Percentiles rank a stretch among this genome's conserved stretches.
Evolutionary conservation across 176 grass and related monocot genomes (phyloP).

Genomic region (Zea luxurians): DNA sequence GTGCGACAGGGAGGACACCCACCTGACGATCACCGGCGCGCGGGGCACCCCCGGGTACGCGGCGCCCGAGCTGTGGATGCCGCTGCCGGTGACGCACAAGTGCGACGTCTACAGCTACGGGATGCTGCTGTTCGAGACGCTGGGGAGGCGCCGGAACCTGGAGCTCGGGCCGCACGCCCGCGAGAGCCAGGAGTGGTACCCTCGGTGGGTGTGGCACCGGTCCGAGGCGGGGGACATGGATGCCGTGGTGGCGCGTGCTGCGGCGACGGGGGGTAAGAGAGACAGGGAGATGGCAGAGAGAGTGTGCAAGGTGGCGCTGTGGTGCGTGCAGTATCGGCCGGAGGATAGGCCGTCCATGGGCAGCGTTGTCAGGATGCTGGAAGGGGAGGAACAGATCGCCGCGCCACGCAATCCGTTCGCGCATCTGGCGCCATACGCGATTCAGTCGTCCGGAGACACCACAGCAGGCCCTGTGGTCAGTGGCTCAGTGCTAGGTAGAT

Average conservation of each 20-base stretch:
- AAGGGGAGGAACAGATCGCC: conserved; percentile 67
- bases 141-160: conserved; percentile 59
- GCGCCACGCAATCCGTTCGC: conserved; percentile 47
- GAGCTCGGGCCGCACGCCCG: not conserved
- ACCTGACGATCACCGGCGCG: conserved; percentile 54
- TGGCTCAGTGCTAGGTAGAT: no score
- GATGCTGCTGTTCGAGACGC: conserved; percentile 73
- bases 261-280: no score
- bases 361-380: conserved; percentile 61
- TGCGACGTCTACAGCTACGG: conserved; percentile 80
- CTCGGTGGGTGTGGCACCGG: conserved; percentile 57
- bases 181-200: conserved; percentile 60
- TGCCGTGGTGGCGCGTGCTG: conserved; percentile 14
- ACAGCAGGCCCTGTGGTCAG: no score
- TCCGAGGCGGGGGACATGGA: conserved; percentile 44
- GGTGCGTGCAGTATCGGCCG: conserved; percentile 59
- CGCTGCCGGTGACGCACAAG: conserved; percentile 57
- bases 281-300: conserved; percentile 42
- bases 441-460: no score
- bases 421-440: no score
- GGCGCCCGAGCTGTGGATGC: conserved; percentile 75
- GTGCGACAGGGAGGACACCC: conserved; percentile 55
- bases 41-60: conserved; percentile 65
- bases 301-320: conserved; percentile 64
- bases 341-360: conserved; percentile 54